phyloP scores from a whole-genome alignment of 129 eudicot genomes.

The Solidago caesia region DNA sequence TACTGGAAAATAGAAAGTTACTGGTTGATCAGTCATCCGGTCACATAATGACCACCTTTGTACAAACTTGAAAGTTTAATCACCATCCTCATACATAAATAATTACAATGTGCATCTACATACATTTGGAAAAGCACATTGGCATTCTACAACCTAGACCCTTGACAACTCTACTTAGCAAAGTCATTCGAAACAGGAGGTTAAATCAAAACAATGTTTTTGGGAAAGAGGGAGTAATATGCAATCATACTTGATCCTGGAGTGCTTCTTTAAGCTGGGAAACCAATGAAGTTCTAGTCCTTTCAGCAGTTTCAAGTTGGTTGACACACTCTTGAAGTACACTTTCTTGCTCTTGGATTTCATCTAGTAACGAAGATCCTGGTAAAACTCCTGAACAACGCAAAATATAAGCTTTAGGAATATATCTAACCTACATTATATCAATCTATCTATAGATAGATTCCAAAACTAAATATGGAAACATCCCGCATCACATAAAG shows the following conservation, averaged over 20 bases:
- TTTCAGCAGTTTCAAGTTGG: constrained; percentile 76
- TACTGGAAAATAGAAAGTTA: too few species aligned
- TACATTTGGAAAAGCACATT: too few species aligned
- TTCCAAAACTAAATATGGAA: background rate
- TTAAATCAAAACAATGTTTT: background rate
- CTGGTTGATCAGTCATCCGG: too few species aligned
- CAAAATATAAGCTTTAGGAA: background rate
- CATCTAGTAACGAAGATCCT: constrained; percentile 59
- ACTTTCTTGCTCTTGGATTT: constrained; percentile 76
- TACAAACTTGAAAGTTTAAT: too few species aligned
- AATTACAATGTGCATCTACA: too few species aligned
- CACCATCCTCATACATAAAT: too few species aligned
- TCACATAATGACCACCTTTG: too few species aligned
- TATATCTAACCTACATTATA: background rate
- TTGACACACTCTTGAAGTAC: constrained; percentile 58
- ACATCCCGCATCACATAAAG: too few species aligned
- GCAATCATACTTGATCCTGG: constrained; percentile 67
- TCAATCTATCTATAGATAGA: background rate
- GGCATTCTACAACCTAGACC: too few species aligned
- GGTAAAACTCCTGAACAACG: constrained; percentile 46
- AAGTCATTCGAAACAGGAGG: background rate
- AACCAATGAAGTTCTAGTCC: constrained; percentile 53
- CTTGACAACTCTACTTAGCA: too few species aligned
- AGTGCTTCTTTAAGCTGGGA: constrained; percentile 80
- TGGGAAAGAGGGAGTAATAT: constrained; percentile 2